Evolutionary conservation across 148 eudicot species (phyloP).

Genomic region (Silene uniflora): DNA sequence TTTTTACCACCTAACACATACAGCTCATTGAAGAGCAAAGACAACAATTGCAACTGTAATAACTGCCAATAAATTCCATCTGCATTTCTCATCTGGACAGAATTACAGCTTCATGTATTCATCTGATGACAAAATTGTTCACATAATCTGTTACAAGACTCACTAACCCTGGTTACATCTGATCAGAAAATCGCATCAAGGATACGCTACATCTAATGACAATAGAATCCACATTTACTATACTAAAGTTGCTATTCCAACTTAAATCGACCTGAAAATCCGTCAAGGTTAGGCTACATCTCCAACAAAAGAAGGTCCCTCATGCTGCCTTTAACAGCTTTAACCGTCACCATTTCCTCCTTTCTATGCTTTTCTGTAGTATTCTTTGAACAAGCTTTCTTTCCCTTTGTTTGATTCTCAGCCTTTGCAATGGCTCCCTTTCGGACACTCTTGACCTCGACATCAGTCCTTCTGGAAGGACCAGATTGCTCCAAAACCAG

Average conservation of each 20-base stretch:
- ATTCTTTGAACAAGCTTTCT: not conserved
- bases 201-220: not conserved
- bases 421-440: not conserved
- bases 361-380: not conserved
- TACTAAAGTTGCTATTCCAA: not conserved
- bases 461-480: constrained; percentile 22
- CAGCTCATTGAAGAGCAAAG: not conserved
- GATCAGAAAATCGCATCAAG: not conserved
- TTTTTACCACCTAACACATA: not conserved
- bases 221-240: not conserved
- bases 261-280: not conserved
- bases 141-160: not conserved
- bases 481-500: constrained; percentile 16
- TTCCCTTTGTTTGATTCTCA: constrained; percentile 4
- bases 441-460: constrained; percentile 17
- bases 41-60: not conserved
- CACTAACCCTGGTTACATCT: not conserved
- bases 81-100: not conserved
- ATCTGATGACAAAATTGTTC: not conserved
- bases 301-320: constrained; percentile 16
- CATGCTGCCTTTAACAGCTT: constrained; percentile 15
- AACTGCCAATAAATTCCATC: not conserved
- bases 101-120: not conserved
- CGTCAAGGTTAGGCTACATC: not conserved
- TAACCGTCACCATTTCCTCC: not conserved